phyloP scores from a whole-genome alignment of 768 basidiomycete genomes.

The Suillus hirtellus region DNA sequence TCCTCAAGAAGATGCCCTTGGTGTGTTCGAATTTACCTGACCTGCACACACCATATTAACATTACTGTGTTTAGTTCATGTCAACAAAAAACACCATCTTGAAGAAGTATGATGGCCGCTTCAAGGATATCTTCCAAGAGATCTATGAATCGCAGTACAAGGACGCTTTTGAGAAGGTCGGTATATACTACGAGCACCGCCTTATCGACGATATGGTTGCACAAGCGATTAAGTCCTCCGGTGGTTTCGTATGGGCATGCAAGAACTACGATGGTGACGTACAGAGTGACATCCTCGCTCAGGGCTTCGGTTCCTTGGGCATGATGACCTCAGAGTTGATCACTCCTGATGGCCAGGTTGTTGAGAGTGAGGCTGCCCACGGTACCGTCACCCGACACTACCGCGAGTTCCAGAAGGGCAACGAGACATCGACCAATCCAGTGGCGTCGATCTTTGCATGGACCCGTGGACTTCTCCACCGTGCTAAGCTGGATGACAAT shows the following conservation, averaged over 20 bases:
- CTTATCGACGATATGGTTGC: conserved; percentile 99
- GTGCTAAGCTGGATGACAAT: conserved; percentile 90
- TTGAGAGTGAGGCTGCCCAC: conserved; percentile 97
- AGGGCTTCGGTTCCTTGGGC: conserved; percentile 94
- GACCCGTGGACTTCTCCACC: conserved; percentile 92
- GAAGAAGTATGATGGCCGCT: conserved; percentile 97
- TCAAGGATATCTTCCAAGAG: conserved; percentile 99
- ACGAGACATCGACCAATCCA: conserved; percentile 97
- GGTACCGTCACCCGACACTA: conserved; percentile 97
- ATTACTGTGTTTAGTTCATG: conserved; percentile 64
- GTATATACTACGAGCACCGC: conserved; percentile 93
- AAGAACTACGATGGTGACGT: conserved; percentile 87
- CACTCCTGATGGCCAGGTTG: conserved; percentile 89
- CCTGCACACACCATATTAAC: conserved; percentile 13
- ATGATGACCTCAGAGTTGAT: conserved; percentile 98
- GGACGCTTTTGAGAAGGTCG: conserved; percentile 61
- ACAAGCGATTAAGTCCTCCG: conserved; percentile 93
- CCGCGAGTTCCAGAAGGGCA: conserved; percentile 95
- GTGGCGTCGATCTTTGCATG: conserved; percentile 99
- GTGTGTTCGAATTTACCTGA: conserved; percentile 36
- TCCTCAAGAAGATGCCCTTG: conserved; percentile 74
- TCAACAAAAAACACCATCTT: conserved; percentile 97
- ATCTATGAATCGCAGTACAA: conserved; percentile 86
- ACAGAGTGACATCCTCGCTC: conserved; percentile 92
- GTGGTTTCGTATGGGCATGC: conserved; percentile 82